Evolutionary conservation across 345 rosid species (phyloP).

Genomic region (Linum lewisii): DNA sequence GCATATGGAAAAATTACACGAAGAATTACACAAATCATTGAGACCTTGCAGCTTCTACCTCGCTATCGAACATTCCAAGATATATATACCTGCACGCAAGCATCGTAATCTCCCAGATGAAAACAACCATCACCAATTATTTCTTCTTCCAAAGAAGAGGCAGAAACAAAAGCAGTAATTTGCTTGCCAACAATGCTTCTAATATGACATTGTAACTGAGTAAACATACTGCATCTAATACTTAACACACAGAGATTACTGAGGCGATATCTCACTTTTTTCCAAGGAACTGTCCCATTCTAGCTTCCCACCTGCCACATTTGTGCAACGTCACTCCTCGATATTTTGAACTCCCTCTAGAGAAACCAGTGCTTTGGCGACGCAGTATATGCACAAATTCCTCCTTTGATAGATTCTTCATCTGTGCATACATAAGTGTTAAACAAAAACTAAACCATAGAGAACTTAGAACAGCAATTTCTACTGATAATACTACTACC

Average conservation of each 20-base stretch:
- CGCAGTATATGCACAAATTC: constrained; percentile 93
- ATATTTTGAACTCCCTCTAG: constrained; percentile 86
- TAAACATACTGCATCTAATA: constrained; percentile 12
- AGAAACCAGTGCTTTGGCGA: constrained; percentile 90
- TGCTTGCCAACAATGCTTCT: constrained; percentile 18
- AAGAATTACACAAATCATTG: too few species aligned
- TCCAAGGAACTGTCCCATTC: constrained; percentile 96
- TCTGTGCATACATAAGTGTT: constrained; percentile 28
- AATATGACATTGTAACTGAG: constrained; percentile 15
- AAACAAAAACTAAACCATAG: neutral
- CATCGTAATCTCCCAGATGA: constrained; percentile 61
- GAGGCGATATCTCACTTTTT: constrained; percentile 59
- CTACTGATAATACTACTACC: neutral
- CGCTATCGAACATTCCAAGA: constrained; percentile 96
- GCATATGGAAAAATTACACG: too few species aligned
- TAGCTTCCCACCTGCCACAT: constrained; percentile 96
- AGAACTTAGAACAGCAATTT: neutral
- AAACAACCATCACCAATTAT: constrained; percentile 37
- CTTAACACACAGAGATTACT: constrained; percentile 7
- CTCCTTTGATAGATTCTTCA: constrained; percentile 65
- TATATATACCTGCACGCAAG: constrained; percentile 97
- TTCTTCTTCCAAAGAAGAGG: constrained; percentile 28
- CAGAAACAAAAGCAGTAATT: constrained; percentile 16
- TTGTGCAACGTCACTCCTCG: constrained; percentile 89
- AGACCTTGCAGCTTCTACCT: constrained; percentile 99